Conservation (phyloP, 2,329 filamentous ascomycete species). For the Penicillium sp. region DNA sequence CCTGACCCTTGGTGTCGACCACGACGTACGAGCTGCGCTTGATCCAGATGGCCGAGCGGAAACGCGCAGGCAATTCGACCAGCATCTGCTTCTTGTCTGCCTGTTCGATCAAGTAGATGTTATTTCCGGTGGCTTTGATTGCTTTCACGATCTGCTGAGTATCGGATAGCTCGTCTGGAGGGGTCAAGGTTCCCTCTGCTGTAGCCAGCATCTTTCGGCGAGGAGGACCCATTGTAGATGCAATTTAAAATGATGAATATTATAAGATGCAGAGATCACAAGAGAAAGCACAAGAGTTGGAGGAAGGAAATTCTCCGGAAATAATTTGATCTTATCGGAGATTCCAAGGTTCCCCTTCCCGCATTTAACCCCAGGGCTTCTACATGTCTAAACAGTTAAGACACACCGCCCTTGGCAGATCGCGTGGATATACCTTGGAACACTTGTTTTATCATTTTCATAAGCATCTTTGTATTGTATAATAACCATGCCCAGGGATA, state of each 20-base stretch:
- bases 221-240: constrained; percentile 61
- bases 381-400: not conserved
- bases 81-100: constrained; percentile 65
- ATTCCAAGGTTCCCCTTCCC: not conserved
- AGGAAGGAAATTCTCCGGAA: constrained; percentile 1
- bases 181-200: constrained; percentile 65
- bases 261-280: too few relatives aligned
- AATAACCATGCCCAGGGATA: not conserved
- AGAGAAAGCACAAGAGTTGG: not conserved
- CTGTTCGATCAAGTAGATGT: constrained; percentile 75
- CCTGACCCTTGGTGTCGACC: constrained; percentile 66
- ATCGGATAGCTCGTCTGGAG: constrained; percentile 55
- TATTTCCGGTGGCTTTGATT: constrained; percentile 81
- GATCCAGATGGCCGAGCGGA: constrained; percentile 92
- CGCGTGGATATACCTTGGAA: not conserved
- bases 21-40: constrained; percentile 85
- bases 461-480: not conserved
- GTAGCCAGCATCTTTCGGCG: constrained; percentile 77
- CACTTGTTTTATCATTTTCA: not conserved
- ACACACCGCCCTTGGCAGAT: not conserved
- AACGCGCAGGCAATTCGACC: constrained; percentile 78
- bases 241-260: not conserved
- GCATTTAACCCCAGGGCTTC: not conserved
- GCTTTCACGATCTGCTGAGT: constrained; percentile 70
- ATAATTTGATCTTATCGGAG: constrained; percentile 18